Base-by-base conservation (phyloP, 1,284 basidiomycete genomes). In the Paramarasmius palmivorus region DNA sequence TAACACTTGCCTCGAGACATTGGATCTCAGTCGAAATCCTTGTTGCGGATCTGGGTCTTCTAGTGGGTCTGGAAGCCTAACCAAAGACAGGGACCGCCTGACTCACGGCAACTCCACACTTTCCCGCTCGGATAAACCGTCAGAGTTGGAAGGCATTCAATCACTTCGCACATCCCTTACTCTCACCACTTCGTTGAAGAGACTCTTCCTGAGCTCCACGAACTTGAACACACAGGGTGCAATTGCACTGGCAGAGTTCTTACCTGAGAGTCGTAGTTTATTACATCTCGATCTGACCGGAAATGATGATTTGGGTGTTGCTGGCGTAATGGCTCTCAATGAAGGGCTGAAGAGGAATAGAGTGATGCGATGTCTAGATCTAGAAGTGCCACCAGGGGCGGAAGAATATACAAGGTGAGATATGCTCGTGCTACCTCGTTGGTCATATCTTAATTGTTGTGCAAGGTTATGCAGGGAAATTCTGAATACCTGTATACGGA, bases 201-300 rank as follows among this genome's bases (percentile, higher is more conserved):
- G 95, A 1, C 76, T 99, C 34, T 98, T 98, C 76, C 81, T 99
- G 23, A 87, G 91, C 14, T 86, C 88, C 4, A 98, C 95, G 0
- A 78, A 81, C 4, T 79, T 99, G 62, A 84, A 83, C 0, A 91
- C 93, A 0, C 78, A 90, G 1, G 95, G 93, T 3, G 95, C 96
- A 0, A 97, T 99, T 55, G 92, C 93, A 0, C 82, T 99, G 1
- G 96, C 96, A 3, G 95, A 98, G 71, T 98, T 98, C 74, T 79
- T 98, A 2, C 95, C 95, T 0, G 95, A 98, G 67, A 49, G 47
- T 29, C 36, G 51, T 8, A 52, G 52, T 22, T 39, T 59, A 5
- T 34, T 50, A 37, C 51, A 55, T 55, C 37, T 58, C 45, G 92
- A 95, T 68, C 74, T 95, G 25, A 95, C 92, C 0, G 73, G 80